Base-by-base conservation (phyloP, 768 basidiomycete species). In the Suillus decipiens region DNA sequence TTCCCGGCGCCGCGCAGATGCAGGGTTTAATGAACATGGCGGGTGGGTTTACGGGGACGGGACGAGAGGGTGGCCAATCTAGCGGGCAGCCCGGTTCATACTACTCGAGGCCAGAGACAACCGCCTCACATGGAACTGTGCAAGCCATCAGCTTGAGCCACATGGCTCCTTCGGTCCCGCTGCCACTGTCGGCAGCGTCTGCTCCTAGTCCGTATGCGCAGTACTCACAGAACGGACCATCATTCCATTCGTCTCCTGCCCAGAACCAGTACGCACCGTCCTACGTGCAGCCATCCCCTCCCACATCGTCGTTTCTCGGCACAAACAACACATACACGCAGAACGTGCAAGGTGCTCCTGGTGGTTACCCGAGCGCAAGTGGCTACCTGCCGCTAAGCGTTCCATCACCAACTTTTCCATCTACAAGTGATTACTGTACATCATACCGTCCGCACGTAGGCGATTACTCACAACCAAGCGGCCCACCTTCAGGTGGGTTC, bases 1-100 rank as follows among this genome's bases (percentile, higher is more conserved):
- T 86, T 41, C 86, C 86, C 0, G 83, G 81, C 4, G 77, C 83
- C 31, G 53, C 70, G 8, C 81, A 82, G 65, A 82, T 79, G 22
- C 76, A 81, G 71, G 69, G 75, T 14, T 12, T 82, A 10, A 69
- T 84, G 36, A 72, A 74, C 36, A 76, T 75, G 15, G 50, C 58
- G 33, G 65, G 69, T 31, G 57, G 68, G 19, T 60, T 61, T 34
- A 65, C 67, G 1, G 61, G 70, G 17, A 50, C 55, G 66, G 15
- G 55, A 22, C 47, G 54, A 36, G 63, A 50, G 36, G 48, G 48
- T 8, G 48, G 24, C 1, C 22, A 22, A 59, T 37, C 28, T 14
- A 67, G 67, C 24, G 77, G 74, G 24, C 73, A 77, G 47, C 77
- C 75, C 9, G 63, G 70, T 34, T 73, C 76, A 47, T 76, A 74